phyloP scores from a whole-genome alignment of 1,284 basidiomycete species.

The Ceratobasidium sp. region DNA sequence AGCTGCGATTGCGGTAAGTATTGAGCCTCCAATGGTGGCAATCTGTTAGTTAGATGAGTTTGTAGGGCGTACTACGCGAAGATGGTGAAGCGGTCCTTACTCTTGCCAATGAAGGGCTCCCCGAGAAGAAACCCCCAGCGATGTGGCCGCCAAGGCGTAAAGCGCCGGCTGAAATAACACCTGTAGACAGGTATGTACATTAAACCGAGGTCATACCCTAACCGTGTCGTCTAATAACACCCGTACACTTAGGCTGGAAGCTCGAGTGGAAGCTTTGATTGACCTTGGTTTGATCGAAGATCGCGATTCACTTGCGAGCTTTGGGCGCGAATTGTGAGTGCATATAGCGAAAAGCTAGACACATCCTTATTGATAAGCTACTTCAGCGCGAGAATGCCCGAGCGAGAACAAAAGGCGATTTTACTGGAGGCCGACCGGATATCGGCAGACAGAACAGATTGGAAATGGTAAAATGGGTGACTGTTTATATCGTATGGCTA shows the following conservation, averaged over 20 bases:
- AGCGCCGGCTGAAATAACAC: background rate
- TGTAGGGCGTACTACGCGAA: constrained; percentile 30
- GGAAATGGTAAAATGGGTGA: background rate
- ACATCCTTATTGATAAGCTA: background rate
- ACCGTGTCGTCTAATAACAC: background rate
- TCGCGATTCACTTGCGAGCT: constrained; percentile 28
- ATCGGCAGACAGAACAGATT: background rate
- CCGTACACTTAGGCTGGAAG: constrained; percentile 22
- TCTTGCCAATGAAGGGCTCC: constrained; percentile 33
- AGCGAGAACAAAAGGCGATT: constrained; percentile 28
- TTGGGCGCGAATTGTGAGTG: constrained; percentile 43
- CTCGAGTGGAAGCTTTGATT: constrained; percentile 40
- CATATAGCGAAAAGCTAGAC: background rate
- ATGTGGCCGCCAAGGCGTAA: constrained; percentile 41
- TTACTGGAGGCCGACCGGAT: constrained; percentile 24
- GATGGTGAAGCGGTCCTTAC: constrained; percentile 33
- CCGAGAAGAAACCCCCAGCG: constrained; percentile 28
- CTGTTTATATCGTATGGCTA: too few relatives aligned
- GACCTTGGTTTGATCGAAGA: constrained; percentile 38
- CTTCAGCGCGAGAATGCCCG: constrained; percentile 33
- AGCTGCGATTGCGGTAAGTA: constrained; percentile 36
- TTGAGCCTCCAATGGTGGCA: background rate
- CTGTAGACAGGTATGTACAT: constrained; percentile 13
- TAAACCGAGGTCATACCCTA: too few relatives aligned
- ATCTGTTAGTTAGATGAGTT: background rate